Percentiles rank a stretch among this genome's conserved stretches.
Conservation (phyloP, 441 rosid species). For the Populus hybrid region DNA sequence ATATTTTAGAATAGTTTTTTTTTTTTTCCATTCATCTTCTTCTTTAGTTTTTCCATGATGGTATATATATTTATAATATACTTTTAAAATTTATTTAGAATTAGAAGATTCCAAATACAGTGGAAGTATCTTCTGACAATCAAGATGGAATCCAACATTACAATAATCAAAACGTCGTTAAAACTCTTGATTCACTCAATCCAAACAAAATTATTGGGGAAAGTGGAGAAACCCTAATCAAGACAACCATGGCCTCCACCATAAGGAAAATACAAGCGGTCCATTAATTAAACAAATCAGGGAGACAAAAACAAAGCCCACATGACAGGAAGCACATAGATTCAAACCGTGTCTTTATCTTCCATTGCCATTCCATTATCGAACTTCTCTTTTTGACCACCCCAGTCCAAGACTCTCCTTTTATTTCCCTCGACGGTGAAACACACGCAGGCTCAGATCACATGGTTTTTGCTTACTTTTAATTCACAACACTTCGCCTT, state of each 20-base stretch:
- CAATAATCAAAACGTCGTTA: not conserved
- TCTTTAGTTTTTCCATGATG: no score
- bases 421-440: constrained; percentile 21
- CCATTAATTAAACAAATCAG: constrained; percentile 10
- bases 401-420: constrained; percentile 40
- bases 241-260: constrained; percentile 23
- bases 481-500: constrained; percentile 19
- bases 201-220: constrained; percentile 17
- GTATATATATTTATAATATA: no score
- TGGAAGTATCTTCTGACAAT: no score
- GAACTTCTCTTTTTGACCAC: constrained; percentile 46
- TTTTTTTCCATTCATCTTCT: no score
- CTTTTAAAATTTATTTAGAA: no score
- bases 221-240: constrained; percentile 19
- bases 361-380: constrained; percentile 9
- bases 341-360: constrained; percentile 10
- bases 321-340: not conserved
- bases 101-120: no score
- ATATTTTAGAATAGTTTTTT: no score
- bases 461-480: constrained; percentile 27
- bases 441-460: constrained; percentile 26
- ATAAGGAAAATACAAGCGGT: constrained; percentile 12
- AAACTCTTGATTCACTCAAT: not conserved
- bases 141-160: not conserved
- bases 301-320: constrained; percentile 16